A percentile compares a stretch with the other conserved stretches of the same genome.
phyloP scores from a whole-genome alignment of 768 basidiomycete species.

The Lactarius quietus region DNA sequence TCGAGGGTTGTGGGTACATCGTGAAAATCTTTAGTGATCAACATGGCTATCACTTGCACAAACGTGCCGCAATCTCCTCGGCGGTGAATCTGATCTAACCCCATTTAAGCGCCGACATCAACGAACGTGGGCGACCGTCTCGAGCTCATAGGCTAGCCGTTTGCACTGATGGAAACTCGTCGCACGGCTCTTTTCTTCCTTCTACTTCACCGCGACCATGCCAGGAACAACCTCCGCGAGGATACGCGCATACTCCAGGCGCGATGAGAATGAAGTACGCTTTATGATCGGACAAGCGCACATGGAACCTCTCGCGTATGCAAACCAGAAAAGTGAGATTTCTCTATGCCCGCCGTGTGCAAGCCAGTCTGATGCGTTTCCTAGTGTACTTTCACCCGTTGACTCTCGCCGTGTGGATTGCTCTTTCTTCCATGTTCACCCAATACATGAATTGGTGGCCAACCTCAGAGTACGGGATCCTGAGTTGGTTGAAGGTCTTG shows the following conservation, averaged over 20 bases:
- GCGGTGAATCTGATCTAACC: constrained; percentile 10
- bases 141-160: neutral
- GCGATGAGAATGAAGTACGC: constrained; percentile 57
- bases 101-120: constrained; percentile 2
- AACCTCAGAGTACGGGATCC: constrained; percentile 37
- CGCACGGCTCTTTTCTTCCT: neutral
- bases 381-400: constrained; percentile 57
- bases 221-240: constrained; percentile 32
- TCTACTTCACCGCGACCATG: constrained; percentile 24
- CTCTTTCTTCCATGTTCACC: constrained; percentile 54
- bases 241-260: constrained; percentile 50
- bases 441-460: constrained; percentile 71
- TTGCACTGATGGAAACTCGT: neutral
- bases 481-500: constrained; percentile 56
- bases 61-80: neutral
- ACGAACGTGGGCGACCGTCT: constrained; percentile 29
- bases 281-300: constrained; percentile 63
- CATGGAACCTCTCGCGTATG: constrained; percentile 64
- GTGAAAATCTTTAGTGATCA: constrained; percentile 74
- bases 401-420: constrained; percentile 59
- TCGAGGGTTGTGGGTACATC: constrained; percentile 73
- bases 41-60: constrained; percentile 48
- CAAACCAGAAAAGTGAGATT: constrained; percentile 54
- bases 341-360: neutral
- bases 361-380: neutral